Evolutionary conservation across 352 stramenopile genomes (phyloP), one percentile per base, ranked within the genome.

Genomic region (Phytophthora cajani): DNA sequence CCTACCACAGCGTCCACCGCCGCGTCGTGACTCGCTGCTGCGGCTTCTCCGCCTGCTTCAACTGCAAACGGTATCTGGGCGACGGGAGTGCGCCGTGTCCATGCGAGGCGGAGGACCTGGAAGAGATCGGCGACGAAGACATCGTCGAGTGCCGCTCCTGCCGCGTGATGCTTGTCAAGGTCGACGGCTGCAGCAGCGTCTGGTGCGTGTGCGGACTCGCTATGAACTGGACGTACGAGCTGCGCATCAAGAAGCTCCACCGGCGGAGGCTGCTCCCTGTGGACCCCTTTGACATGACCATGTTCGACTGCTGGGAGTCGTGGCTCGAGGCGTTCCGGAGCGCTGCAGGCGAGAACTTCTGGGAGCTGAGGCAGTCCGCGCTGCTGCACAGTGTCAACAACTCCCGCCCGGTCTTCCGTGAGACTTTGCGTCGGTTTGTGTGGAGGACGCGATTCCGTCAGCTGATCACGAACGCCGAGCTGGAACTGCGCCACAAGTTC

Each of bases 111-210:
- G 55, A 67, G 17, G 56, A 58, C 25, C 23, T 47, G 7, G 67
- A 75, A 44, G 63, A 74, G 49, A 49, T 67, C 8, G 21, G 36
- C 8, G 60, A 79, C 11, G 57, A 69, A 14, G 58, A 77, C 8
- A 80, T 73, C 17, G 32, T 82, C 16, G 66, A 82, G 32, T 86
- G 78, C 30, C 76, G 78, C 38, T 63, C 53, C 1, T 88, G 81
- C 56, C 78, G 74, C 25, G 72, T 82, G 19, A 84, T 78, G 65
- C 58, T 87, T 23, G 58, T 89, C 46, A 86, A 86, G 46, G 75
- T 86, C 19, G 80, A 88, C 27, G 78, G 75, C 1, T 88, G 80
- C 52, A 63, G 71, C 51, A 67, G 38, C 11, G 80, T 88, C 47
- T 63, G 61, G 36, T 88, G 80, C 53, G 36, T 42, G n/a, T 88